Percentiles rank a stretch among this genome's conserved stretches.
These are phyloP conservation scores for Bolboschoenoplectus hybrid DNA, from an alignment of 202 grass and related monocot genomes.

Conservation along the genomic window DNA sequence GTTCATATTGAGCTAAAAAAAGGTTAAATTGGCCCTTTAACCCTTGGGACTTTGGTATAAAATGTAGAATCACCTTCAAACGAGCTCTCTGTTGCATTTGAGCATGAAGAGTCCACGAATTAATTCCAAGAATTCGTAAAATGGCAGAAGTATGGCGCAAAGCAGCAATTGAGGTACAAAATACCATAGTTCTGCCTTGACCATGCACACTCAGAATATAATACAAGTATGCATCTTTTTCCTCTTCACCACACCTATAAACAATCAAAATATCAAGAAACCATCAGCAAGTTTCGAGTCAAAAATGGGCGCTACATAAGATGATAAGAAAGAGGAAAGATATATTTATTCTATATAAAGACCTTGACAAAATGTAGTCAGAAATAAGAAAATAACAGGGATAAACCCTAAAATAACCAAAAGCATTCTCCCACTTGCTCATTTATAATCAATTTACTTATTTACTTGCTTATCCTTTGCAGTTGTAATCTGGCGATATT, in stretches of 20 bases:
- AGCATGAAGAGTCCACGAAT: conserved; percentile 87
- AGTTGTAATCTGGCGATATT: not conserved
- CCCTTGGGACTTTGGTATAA: not conserved
- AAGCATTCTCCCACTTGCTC: not conserved
- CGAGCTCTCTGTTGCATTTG: conserved; percentile 99
- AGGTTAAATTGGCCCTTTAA: not conserved
- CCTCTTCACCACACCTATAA: conserved; percentile 81
- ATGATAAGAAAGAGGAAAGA: not conserved
- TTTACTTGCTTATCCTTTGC: not conserved
- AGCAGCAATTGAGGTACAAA: conserved; percentile 96
- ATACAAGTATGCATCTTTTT: conserved; percentile 96
- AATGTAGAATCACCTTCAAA: conserved; percentile 75
- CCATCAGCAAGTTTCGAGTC: conserved; percentile 8
- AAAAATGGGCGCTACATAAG: not conserved
- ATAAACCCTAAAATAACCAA: not conserved
- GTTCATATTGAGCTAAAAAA: not conserved
- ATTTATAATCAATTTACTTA: not conserved
- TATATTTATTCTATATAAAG: conserved; percentile 10
- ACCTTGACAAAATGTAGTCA: conserved; percentile 6
- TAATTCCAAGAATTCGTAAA: conserved; percentile 67
- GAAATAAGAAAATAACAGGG: not conserved
- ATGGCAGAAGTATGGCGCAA: conserved; percentile 85
- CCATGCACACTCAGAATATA: conserved; percentile 96
- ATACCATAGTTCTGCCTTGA: conserved; percentile 84
- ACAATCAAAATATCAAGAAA: conserved; percentile 33